phyloP scores from a whole-genome alignment of 768 basidiomycete genomes.

The Auricularia heimuer region DNA sequence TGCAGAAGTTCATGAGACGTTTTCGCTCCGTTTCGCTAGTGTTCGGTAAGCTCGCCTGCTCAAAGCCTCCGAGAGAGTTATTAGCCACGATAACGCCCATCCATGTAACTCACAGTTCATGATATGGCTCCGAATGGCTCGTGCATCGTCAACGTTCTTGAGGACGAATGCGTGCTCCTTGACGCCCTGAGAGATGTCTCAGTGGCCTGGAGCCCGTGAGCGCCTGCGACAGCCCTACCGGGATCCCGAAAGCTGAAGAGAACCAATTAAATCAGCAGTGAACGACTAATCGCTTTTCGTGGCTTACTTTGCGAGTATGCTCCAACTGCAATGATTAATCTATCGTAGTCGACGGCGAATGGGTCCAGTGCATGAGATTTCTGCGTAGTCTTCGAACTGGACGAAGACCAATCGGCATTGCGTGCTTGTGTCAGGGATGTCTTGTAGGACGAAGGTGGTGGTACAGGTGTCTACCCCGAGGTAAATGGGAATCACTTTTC shows the following conservation, averaged over 20 bases:
- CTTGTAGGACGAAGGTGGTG: slow-evolving; percentile 7
- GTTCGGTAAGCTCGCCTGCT: slow-evolving; percentile 76
- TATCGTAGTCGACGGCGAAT: slow-evolving; percentile 64
- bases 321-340: slow-evolving; percentile 76
- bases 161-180: slow-evolving; percentile 76
- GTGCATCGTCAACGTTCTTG: slow-evolving; percentile 69
- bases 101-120: slow-evolving; percentile 45
- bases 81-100: not conserved
- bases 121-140: slow-evolving; percentile 58
- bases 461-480: slow-evolving; percentile 11
- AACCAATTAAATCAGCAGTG: not conserved
- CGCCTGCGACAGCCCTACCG: slow-evolving; percentile 13
- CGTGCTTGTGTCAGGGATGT: not conserved
- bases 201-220: not conserved
- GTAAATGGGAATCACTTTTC: slow-evolving; percentile 13
- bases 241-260: slow-evolving; percentile 49
- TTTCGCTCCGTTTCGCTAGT: slow-evolving; percentile 65
- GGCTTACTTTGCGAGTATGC: slow-evolving; percentile 72
- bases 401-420: slow-evolving; percentile 5
- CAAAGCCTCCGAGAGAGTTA: slow-evolving; percentile 44
- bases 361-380: slow-evolving; percentile 14
- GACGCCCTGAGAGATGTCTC: slow-evolving; percentile 33
- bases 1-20: slow-evolving; percentile 74
- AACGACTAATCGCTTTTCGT: not conserved
- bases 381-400: slow-evolving; percentile 6